Base-by-base conservation (phyloP, 1,284 basidiomycete genomes). In the Pisolithus thermaeus region DNA sequence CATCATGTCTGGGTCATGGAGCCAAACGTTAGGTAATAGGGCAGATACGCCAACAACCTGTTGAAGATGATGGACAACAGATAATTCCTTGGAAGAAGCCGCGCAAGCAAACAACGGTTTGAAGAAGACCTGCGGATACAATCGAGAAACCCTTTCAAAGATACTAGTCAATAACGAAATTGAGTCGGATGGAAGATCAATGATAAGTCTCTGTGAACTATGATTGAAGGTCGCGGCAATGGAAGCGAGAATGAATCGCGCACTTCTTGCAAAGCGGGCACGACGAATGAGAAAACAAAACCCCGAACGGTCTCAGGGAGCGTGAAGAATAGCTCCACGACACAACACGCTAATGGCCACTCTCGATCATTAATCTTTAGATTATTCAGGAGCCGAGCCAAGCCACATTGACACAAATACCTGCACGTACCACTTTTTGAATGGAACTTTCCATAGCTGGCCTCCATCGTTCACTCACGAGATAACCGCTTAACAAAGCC, bases 1-100 rank as follows among this genome's bases (percentile, higher is more conserved):
- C 53, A 90, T 71, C 88, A 92, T 91, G 59, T 90, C 86, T 2
- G 84, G 75, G 65, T 90, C 83, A 20, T 80, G 75, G 3, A 74
- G 77, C 87, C 86, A 90, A 60, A 83, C 82, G 50, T 79, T 77
- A 0, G 79, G 73, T 9, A 89, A 65, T 57, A 80, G 77, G 12
- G 70, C 73, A 3, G 79, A 70, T 30, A 87, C 56, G 1, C 75
- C 70, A 12, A 70, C 67, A 28, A 90, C 65, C 1, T 77, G 69
- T 44, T 77, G 76, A 0, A 90, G 73, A 53, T 87, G 79, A 38
- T 76, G 77, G 4, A 78, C 25, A 2, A 89, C 73, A 0, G 77
- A 75, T 14, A 78, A 60, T 37, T 82, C 78, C 54, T 81, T 82
- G 35, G 53, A 54, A 25, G 53, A 54, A 20, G 53, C 53, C 27